Evolutionary conservation across 169 alveolate genomes (phyloP), one percentile per base, ranked within the genome.

Genomic region (Cryptosporidium andersoni): DNA sequence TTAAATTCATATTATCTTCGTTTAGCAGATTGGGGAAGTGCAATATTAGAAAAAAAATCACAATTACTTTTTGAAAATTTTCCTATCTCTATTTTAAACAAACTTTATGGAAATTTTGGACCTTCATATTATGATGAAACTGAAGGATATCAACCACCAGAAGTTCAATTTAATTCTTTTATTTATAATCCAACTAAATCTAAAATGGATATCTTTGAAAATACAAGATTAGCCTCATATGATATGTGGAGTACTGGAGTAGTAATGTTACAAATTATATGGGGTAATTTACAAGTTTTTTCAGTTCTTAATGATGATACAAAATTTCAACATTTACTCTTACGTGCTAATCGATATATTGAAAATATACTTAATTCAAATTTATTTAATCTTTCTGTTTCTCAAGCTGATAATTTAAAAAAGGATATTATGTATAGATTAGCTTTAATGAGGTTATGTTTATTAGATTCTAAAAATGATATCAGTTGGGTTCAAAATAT

Each of bases 21-120:
- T 43, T 43, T 74, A 45, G 85, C 74, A 3, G 85, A 74, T 58
- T 74, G 85, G 85, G 85, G 85, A 5, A 74, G 85, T 58, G 85
- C 85, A 40, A 74, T 74, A 68, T 16, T 74, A 14, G 58, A 25
- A 4, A 55, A n/a, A 14, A 1, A n/a, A 9, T 43, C n/a, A 0
- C 25, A 58, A 5, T 34, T 9, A 2, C 11, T 48, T 7, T 74
- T 74, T 34, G 51, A 11, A 12, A 37, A 4, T 16, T 51, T 9
- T 2, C 52, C 34, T 40, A n/a, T 25, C 16, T 47, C 34, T 16
- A 68, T 58, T 11, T 25, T 74, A 34, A 43, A 58, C 7, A 63
- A 74, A 34, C 45, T 74, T 14, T 74, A 74, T 48, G 85, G 85
- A 2, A 53, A 58, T 52, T 45, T 6, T n/a, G 85, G 85, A 1